Base-by-base conservation (phyloP, 2,329 filamentous ascomycete species). In the Chrysoporthe deuterocubensis region DNA sequence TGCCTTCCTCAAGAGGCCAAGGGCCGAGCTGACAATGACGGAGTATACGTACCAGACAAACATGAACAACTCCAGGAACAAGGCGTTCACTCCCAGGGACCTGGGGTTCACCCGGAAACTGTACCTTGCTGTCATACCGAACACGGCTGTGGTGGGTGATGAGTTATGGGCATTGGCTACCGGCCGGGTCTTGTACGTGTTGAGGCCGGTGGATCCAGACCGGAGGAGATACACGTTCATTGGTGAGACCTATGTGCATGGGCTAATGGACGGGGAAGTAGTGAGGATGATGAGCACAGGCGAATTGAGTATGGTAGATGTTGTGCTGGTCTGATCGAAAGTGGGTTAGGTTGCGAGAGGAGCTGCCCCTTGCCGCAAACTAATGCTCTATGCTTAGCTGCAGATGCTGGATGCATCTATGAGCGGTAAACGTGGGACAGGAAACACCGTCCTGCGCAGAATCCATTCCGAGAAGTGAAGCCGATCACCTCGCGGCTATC, bases 261-360 rank as follows among this genome's bases (percentile, higher is more conserved):
- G 42, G 32, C 26, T 59, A 18, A 59, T 42, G 43, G 32, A 42
- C 46, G 54, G 42, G 18, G 8, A 59, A 21, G 14, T 42, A 18
- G 13, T 16, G 11, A 43, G 57, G 42, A 40, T 60, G 57, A 26
- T 60, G 57, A 44, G 57, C 37, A 60, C 14, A 60, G 37, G 56
- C 3, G 56, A 58, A 26, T 16, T 58, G 34, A 58, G 32, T 21
- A 40, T 57, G 54, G 54, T 37, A 32, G 54, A 57, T 40, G 32
- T 57, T 18, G 57, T 59, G 57, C 57, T 59, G 5, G 57, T 57
- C 54, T 57, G 54, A 57, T 57, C 54, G 8, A 18, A 16, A 16
- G 54, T 6, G 26, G 54, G 54, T 32, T 14, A 57, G 16, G n/a
- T 52, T 13, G 8, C n/a, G 44, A 8, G 44, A 48, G 44, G 18